Evolutionary conservation across 805 yeast species (phyloP).

Genomic region (Cyberlindnera meyerae): DNA sequence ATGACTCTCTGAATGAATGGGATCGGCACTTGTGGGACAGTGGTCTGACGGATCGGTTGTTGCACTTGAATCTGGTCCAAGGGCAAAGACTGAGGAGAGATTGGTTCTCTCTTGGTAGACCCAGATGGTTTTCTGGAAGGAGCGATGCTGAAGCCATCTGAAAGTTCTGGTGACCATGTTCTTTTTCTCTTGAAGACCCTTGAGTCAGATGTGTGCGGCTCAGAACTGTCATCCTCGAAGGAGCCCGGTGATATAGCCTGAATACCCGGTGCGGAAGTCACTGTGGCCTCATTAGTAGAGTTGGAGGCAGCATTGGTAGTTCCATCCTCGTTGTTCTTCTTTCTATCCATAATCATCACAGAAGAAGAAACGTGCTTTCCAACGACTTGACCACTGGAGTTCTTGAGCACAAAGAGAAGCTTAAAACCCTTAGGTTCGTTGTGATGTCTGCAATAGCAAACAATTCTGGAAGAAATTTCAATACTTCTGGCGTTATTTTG

Average conservation of each 20-base stretch:
- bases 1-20: slow-evolving; percentile 70
- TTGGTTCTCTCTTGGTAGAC: slow-evolving; percentile 35
- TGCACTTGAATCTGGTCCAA: slow-evolving; percentile 9
- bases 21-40: slow-evolving; percentile 3
- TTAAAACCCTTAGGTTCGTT: slow-evolving; percentile 82
- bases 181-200: slow-evolving; percentile 46
- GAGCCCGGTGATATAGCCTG: slow-evolving; percentile 57
- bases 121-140: slow-evolving; percentile 33
- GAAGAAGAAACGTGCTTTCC: slow-evolving; percentile 70
- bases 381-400: slow-evolving; percentile 54
- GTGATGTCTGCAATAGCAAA: slow-evolving; percentile 96
- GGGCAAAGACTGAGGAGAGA: slow-evolving; percentile 33
- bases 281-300: slow-evolving; percentile 16
- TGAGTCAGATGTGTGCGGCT: slow-evolving; percentile 37
- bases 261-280: neutral
- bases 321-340: slow-evolving; percentile 36
- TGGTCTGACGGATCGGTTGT: neutral
- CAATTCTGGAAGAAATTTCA: slow-evolving; percentile 67
- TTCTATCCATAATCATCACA: slow-evolving; percentile 92
- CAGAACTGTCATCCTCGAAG: slow-evolving; percentile 55
- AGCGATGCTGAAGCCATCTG: slow-evolving; percentile 35
- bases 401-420: slow-evolving; percentile 60
- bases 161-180: slow-evolving; percentile 30
- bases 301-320: slow-evolving; percentile 17
- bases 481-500: slow-evolving; percentile 30